phyloP scores from a whole-genome alignment of 129 eudicot genomes.

The Tagetes patula region DNA sequence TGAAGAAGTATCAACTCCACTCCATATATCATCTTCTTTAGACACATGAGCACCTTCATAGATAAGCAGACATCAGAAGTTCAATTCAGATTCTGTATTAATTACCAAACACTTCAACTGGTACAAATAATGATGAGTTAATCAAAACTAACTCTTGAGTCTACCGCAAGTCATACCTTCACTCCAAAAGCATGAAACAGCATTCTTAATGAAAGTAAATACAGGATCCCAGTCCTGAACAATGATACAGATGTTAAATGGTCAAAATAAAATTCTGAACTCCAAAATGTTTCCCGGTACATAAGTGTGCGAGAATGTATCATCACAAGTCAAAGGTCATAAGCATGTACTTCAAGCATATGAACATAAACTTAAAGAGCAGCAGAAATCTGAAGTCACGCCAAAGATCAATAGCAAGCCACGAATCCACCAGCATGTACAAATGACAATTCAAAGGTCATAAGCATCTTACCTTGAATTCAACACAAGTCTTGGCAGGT shows the following conservation, averaged over 20 bases:
- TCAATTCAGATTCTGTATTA: slow-evolving; percentile 19
- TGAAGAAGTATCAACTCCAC: slow-evolving; percentile 27
- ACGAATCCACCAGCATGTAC: slow-evolving; percentile 3
- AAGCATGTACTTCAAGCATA: slow-evolving; percentile 9
- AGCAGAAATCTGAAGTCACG: background rate
- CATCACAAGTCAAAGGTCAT: slow-evolving; percentile 13
- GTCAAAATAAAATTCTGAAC: background rate
- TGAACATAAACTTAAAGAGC: background rate
- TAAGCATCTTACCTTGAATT: slow-evolving; percentile 62
- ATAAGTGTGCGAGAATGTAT: background rate
- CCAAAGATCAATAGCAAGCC: slow-evolving; percentile 13
- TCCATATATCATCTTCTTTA: slow-evolving; percentile 35
- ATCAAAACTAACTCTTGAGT: slow-evolving; percentile 9
- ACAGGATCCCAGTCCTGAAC: slow-evolving; percentile 78
- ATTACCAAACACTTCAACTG: slow-evolving; percentile 17
- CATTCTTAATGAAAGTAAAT: slow-evolving; percentile 56
- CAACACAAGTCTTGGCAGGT: slow-evolving; percentile 63
- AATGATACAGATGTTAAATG: slow-evolving; percentile 20
- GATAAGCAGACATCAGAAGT: slow-evolving; percentile 10
- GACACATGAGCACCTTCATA: slow-evolving; percentile 28
- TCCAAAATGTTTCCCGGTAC: slow-evolving; percentile 3
- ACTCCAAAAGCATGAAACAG: slow-evolving; percentile 61
- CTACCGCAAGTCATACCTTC: slow-evolving; percentile 47
- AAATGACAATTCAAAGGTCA: slow-evolving; percentile 6
- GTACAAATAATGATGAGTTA: slow-evolving; percentile 13